phyloP scores from a whole-genome alignment of 2,329 filamentous ascomycete species.

The Calonectria pauciramosa region DNA sequence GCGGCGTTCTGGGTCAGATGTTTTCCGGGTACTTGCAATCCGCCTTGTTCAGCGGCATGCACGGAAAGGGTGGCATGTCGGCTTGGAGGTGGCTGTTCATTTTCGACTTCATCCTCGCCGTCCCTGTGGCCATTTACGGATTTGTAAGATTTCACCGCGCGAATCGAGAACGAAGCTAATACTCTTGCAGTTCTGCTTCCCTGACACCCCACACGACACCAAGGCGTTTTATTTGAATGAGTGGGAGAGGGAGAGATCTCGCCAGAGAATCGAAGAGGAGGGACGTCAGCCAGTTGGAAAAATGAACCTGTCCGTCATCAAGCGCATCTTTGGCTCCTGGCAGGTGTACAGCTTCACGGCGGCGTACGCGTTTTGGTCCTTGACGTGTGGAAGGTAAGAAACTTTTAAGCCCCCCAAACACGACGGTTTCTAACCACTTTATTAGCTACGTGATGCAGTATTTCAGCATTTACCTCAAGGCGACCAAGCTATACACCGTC shows the following conservation, averaged over 20 bases:
- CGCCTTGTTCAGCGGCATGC: conserved; percentile 50
- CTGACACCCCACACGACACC: conserved; percentile 59
- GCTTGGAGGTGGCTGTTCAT: conserved; percentile 57
- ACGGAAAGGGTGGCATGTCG: conserved; percentile 50
- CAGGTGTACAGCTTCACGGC: conserved; percentile 59
- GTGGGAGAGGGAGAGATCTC: conserved; percentile 74
- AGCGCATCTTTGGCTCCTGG: conserved; percentile 57
- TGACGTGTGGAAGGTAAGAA: conserved; percentile 50
- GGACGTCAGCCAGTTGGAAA: conserved; percentile 54
- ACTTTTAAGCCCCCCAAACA: background rate
- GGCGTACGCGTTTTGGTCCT: conserved; percentile 55
- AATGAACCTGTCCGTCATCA: conserved; percentile 51
- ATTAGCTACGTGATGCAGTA: conserved; percentile 56
- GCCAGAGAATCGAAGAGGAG: conserved; percentile 76
- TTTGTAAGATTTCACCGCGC: conserved; percentile 20
- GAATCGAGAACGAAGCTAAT: background rate
- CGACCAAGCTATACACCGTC: conserved; percentile 50
- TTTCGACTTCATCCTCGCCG: conserved; percentile 52
- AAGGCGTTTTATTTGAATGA: conserved; percentile 58
- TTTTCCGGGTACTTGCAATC: conserved; percentile 53
- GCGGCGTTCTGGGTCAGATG: conserved; percentile 62
- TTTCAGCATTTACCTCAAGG: conserved; percentile 57
- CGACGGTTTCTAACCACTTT: background rate
- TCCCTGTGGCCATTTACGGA: conserved; percentile 51
- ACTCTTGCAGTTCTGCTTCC: conserved; percentile 48